Conservation (phyloP, 2,329 filamentous ascomycete species). For the Fusarium albosuccineum region DNA sequence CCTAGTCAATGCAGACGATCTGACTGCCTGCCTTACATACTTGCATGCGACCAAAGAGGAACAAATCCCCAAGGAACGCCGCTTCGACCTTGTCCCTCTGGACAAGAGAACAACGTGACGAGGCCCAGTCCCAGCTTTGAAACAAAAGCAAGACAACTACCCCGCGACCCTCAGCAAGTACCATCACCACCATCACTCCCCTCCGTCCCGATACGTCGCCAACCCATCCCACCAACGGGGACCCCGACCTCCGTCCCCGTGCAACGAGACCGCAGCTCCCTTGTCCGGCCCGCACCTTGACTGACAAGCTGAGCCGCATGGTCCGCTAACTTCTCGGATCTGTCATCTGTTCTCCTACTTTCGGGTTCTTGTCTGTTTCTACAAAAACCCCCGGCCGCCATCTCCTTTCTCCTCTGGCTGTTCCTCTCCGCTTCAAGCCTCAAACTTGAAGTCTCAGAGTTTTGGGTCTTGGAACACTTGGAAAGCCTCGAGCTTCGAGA, state of each 20-base stretch:
- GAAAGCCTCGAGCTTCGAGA: constrained; percentile 23
- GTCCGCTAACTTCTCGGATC: constrained; percentile 25
- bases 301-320: constrained; percentile 44
- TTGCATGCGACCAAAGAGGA: constrained; percentile 37
- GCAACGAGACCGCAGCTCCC: constrained; percentile 37
- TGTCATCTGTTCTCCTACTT: constrained; percentile 21
- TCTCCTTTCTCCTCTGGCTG: constrained; percentile 21
- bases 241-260: constrained; percentile 36
- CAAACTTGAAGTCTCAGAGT: constrained; percentile 17
- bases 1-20: constrained; percentile 35
- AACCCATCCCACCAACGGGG: constrained; percentile 41
- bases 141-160: constrained; percentile 28
- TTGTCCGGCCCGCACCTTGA: constrained; percentile 30
- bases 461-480: constrained; percentile 20
- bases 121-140: constrained; percentile 23
- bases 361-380: constrained; percentile 27
- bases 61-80: constrained; percentile 25
- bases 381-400: constrained; percentile 47
- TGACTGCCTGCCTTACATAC: constrained; percentile 34
- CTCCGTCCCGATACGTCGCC: constrained; percentile 34
- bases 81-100: constrained; percentile 22
- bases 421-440: constrained; percentile 28
- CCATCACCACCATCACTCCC: constrained; percentile 25
- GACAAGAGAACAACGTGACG: constrained; percentile 20
- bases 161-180: constrained; percentile 20